These are phyloP conservation scores for Solanum paucissectum DNA, from an alignment of 257 asterid genomes.

Conservation along the genomic window DNA sequence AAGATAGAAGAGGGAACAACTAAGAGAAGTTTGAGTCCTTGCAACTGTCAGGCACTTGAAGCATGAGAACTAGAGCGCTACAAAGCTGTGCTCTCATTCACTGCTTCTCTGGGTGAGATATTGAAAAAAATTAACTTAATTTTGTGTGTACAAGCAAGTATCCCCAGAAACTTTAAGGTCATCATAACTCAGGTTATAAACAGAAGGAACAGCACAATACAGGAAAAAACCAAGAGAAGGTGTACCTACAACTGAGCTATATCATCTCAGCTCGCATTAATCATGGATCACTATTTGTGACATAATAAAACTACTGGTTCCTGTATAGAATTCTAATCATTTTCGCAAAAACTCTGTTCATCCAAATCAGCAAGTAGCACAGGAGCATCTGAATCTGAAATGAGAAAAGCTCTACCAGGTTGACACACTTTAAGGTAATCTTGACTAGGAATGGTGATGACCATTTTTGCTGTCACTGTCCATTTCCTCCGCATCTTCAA, in stretches of 20 bases:
- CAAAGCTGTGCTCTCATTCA: not conserved
- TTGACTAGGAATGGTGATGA: not conserved
- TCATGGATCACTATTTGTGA: not conserved
- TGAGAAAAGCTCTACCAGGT: not conserved
- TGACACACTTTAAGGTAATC: not conserved
- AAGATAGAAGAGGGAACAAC: not conserved
- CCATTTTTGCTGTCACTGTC: slow-evolving; percentile 39
- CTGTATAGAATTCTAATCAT: not conserved
- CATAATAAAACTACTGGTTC: not conserved
- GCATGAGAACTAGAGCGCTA: not conserved
- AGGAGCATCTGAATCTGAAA: not conserved
- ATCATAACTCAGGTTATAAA: not conserved
- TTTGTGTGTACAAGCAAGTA: not conserved
- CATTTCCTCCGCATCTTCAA: slow-evolving; percentile 92
- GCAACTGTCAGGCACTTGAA: not conserved
- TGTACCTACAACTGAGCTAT: not conserved
- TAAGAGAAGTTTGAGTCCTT: not conserved
- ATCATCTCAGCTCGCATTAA: not conserved
- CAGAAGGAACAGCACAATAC: not conserved
- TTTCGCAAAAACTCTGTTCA: not conserved
- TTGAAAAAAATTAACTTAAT: not conserved
- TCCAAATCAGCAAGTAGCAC: not conserved
- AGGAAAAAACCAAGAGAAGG: not conserved
- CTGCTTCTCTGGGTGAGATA: not conserved
- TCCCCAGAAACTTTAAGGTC: not conserved